A percentile compares a stretch with the other conserved stretches of the same genome.
Conservation (phyloP, 2,329 filamentous ascomycete genomes). For the Colletotrichum musicola region DNA sequence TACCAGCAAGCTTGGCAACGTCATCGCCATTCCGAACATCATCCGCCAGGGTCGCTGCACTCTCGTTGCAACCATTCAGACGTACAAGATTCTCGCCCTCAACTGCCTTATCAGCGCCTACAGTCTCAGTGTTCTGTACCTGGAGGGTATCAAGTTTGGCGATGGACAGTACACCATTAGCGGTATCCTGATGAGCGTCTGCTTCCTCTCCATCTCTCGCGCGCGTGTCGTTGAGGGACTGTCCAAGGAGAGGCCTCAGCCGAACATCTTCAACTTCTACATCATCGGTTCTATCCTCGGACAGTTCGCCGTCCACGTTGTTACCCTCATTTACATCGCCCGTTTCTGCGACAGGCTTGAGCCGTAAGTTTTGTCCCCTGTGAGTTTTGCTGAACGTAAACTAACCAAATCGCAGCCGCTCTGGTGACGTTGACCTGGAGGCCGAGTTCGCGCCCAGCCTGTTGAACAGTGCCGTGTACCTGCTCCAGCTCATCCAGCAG, state of each 20-base stretch:
- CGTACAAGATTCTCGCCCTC: conserved; percentile 99
- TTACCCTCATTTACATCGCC: conserved; percentile 93
- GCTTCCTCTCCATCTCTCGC: conserved; percentile 98
- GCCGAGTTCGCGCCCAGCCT: conserved; percentile 94
- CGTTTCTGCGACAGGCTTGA: conserved; percentile 87
- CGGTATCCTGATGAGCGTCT: conserved; percentile 99
- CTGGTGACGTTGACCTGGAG: conserved; percentile 83
- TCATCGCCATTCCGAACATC: conserved; percentile 97
- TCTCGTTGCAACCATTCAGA: conserved; percentile 97
- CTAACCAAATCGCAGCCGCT: conserved; percentile 56
- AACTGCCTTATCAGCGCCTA: conserved; percentile 99
- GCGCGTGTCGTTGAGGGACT: conserved; percentile 95
- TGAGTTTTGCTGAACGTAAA: neutral
- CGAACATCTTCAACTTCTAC: conserved; percentile 99
- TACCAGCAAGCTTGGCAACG: conserved; percentile 96
- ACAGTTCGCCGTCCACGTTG: conserved; percentile 96
- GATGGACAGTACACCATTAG: conserved; percentile 99
- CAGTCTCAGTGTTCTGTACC: conserved; percentile 93
- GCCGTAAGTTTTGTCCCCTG: conserved; percentile 70
- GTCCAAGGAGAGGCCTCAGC: conserved; percentile 96
- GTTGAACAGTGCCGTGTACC: conserved; percentile 96
- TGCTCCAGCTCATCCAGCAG: conserved; percentile 97
- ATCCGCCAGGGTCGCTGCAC: conserved; percentile 98
- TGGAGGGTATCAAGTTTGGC: conserved; percentile 99
- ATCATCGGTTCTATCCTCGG: conserved; percentile 98